Base-by-base conservation (phyloP, 2,329 filamentous ascomycete genomes). In the Aureobasidium sp. region DNA sequence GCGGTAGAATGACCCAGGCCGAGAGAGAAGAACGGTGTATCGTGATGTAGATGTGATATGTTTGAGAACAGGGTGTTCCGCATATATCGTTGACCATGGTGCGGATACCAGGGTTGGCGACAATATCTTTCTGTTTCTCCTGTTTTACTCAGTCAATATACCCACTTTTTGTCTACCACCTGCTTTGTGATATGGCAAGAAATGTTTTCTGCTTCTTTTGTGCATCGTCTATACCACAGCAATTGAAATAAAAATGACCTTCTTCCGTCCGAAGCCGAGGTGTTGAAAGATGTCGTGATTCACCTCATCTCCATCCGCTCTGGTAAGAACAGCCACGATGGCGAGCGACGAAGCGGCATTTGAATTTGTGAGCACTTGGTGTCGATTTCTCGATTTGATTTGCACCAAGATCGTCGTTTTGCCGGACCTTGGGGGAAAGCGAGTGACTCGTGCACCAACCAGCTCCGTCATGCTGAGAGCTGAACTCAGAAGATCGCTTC, bases 1-100 rank as follows among this genome's bases (percentile, higher is more conserved):
- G 47, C n/a, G 47, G 46, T 51, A 61, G 57, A 27, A 52, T 61
- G 3, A 34, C 57, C 13, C 57, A 52, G 27, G 57, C 46, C 32
- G 57, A 61, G n/a, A 37, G 47, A 36, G 47, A 52, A 13, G 57
- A 61, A 47, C 46, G 57, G 32, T 61, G 57, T 44, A 37, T 20
- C n/a, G 13, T 61, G 36, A 61, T 61, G 57, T 61, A 57, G 36
- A 46, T 29, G 23, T 12, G 27, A 27, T 36, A 20, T 32, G 29
- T 9, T n/a, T 37, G 42, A 12, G 10, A 34, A 32, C n/a, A 29
- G 41, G n/a, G 20, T 6, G 13, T 27, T 20, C 27, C 17, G 53
- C 5, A 29, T n/a, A 6, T 39, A 10, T 37, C 26, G 4, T 41
- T 26, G 23, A 26, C 3, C n/a, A 29, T 44, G 27, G 39, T 17